phyloP scores from a whole-genome alignment of 75 land plant genomes.

The Cryptomeria japonica region DNA sequence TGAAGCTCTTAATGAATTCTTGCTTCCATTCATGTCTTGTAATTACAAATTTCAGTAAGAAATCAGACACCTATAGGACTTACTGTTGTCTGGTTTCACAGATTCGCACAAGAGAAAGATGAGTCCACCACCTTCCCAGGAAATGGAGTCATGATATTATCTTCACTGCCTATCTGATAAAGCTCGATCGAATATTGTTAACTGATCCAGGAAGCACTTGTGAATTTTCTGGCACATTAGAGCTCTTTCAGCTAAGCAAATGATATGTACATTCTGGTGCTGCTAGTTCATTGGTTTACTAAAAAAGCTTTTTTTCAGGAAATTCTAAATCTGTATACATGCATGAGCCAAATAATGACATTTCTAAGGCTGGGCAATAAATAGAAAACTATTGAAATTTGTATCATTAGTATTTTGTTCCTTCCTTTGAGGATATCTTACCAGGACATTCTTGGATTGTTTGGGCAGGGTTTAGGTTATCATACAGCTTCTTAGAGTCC shows the following conservation, averaged over 20 bases:
- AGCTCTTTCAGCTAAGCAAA: background rate
- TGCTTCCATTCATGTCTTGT: background rate
- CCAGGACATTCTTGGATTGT: conserved; percentile 1
- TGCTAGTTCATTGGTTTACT: background rate
- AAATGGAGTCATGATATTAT: conserved; percentile 49
- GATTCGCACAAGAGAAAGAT: conserved; percentile 42
- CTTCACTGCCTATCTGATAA: background rate
- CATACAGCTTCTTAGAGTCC: background rate
- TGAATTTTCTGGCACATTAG: background rate
- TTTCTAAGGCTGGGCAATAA: background rate
- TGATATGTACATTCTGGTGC: background rate
- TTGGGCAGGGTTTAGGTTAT: conserved; percentile 1
- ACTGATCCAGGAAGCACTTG: background rate
- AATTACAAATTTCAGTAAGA: background rate
- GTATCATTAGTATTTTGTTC: conserved; percentile 11
- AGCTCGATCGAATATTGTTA: background rate
- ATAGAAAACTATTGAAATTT: conserved; percentile 3
- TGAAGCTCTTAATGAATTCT: background rate
- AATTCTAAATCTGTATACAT: conserved; percentile 4
- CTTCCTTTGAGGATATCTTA: background rate
- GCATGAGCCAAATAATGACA: background rate
- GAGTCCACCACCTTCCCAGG: conserved; percentile 56
- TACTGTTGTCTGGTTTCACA: conserved; percentile 7
- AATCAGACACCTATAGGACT: background rate
- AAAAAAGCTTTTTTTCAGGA: background rate